These are phyloP conservation scores for Phoma sp. DNA, from an alignment of 2,329 filamentous ascomycete genomes.

Conservation along the genomic window DNA sequence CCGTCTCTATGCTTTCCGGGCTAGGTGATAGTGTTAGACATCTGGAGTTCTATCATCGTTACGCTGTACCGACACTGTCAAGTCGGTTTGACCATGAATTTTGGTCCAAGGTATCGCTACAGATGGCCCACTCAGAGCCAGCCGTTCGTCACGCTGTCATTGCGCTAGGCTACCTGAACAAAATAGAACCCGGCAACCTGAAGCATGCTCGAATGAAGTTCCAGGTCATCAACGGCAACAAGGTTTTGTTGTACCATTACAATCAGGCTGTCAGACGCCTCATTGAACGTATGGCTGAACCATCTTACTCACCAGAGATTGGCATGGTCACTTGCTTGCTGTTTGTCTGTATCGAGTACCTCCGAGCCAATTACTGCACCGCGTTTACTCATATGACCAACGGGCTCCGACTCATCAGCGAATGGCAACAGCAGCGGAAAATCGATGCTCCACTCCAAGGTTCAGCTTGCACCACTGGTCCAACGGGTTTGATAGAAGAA, in stretches of 20 bases:
- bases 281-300: conserved; percentile 41
- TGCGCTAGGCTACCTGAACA: conserved; percentile 49
- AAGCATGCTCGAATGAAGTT: conserved; percentile 24
- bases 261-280: conserved; percentile 49
- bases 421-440: conserved; percentile 13
- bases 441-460: neutral
- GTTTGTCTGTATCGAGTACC: conserved; percentile 53
- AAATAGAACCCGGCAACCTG: conserved; percentile 29
- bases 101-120: conserved; percentile 52
- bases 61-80: conserved; percentile 47
- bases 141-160: conserved; percentile 53
- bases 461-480: neutral
- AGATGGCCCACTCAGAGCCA: conserved; percentile 51
- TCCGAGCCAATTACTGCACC: conserved; percentile 51
- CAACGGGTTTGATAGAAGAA: conserved; percentile 18
- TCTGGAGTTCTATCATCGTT: conserved; percentile 52
- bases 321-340: conserved; percentile 53
- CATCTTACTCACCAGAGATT: conserved; percentile 42
- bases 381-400: conserved; percentile 54
- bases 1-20: conserved; percentile 12
- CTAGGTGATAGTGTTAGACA: conserved; percentile 28
- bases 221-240: conserved; percentile 10
- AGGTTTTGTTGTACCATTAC: conserved; percentile 49
- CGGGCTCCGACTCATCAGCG: conserved; percentile 49
- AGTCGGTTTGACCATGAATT: conserved; percentile 45